Conservation (phyloP, 441 rosid genomes). For the Pelargonium fulgidum region DNA sequence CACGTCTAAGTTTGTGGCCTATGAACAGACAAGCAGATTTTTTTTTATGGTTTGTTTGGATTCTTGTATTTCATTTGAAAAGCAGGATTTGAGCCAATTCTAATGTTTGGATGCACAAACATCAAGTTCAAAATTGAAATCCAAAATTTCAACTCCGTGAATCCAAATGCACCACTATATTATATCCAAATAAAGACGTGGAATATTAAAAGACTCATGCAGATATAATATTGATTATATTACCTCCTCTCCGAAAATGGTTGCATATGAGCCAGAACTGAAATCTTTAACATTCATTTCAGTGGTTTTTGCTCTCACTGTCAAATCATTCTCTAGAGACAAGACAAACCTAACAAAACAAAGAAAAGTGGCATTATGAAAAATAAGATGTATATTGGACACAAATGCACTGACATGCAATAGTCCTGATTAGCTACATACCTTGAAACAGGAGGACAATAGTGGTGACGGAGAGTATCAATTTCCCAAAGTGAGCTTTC, state of each 20-base stretch:
- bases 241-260: conserved; percentile 95
- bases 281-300: conserved; percentile 68
- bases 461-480: conserved; percentile 71
- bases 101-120: no score
- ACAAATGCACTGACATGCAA: neutral
- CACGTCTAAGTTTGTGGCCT: no score
- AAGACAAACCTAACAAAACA: conserved; percentile 51
- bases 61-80: no score
- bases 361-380: conserved; percentile 4
- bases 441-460: conserved; percentile 96
- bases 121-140: no score
- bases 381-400: neutral
- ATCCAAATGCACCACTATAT: no score
- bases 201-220: neutral
- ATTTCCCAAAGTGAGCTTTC: conserved; percentile 96
- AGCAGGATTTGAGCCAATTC: no score
- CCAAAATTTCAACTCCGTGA: no score
- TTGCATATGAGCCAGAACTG: conserved; percentile 80
- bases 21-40: no score
- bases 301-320: conserved; percentile 66
- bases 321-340: conserved; percentile 80
- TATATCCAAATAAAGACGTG: no score
- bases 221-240: conserved; percentile 10
- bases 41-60: no score
- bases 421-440: conserved; percentile 19